A percentile compares a stretch with the other conserved stretches of the same genome.
These are phyloP conservation scores for Sinapis alba DNA, from an alignment of 441 rosid species.

Conservation along the genomic window DNA sequence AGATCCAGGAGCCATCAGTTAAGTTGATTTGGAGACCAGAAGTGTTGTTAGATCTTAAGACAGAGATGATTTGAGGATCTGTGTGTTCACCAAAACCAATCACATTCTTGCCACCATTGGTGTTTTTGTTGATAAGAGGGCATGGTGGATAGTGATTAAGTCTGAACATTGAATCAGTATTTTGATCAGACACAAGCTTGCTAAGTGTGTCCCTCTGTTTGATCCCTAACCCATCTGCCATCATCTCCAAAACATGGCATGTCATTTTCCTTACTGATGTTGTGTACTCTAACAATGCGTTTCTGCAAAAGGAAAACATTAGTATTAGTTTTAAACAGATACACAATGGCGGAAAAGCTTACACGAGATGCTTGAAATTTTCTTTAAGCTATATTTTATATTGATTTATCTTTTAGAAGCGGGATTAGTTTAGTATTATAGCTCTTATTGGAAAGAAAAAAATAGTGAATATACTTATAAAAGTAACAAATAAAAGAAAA, in stretches of 20 bases:
- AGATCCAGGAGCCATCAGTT: conserved; percentile 54
- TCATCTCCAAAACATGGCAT: conserved; percentile 49
- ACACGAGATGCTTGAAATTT: background rate
- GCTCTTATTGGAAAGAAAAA: too few species aligned
- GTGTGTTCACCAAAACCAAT: conserved; percentile 74
- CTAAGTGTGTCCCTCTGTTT: conserved; percentile 52
- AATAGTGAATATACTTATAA: background rate
- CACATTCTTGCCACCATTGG: conserved; percentile 36
- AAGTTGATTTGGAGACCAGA: conserved; percentile 59
- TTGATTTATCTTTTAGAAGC: too few species aligned
- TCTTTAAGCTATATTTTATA: background rate
- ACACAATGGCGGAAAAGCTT: background rate
- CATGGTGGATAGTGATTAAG: conserved; percentile 62
- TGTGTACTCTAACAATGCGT: conserved; percentile 53
- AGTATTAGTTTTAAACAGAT: background rate
- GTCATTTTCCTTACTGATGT: conserved; percentile 53
- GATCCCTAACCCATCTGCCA: conserved; percentile 58
- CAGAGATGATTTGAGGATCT: conserved; percentile 66
- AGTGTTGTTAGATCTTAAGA: conserved; percentile 58
- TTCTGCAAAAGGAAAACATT: conserved; percentile 37
- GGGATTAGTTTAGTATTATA: too few species aligned
- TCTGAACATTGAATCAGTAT: conserved; percentile 57
- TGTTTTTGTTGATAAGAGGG: conserved; percentile 21
- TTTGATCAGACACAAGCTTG: conserved; percentile 52
- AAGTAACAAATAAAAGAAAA: background rate